Percentiles rank a stretch among this genome's conserved stretches.
These are phyloP conservation scores for Trametes pubescens DNA, from an alignment of 1,284 basidiomycete species.

Conservation along the genomic window DNA sequence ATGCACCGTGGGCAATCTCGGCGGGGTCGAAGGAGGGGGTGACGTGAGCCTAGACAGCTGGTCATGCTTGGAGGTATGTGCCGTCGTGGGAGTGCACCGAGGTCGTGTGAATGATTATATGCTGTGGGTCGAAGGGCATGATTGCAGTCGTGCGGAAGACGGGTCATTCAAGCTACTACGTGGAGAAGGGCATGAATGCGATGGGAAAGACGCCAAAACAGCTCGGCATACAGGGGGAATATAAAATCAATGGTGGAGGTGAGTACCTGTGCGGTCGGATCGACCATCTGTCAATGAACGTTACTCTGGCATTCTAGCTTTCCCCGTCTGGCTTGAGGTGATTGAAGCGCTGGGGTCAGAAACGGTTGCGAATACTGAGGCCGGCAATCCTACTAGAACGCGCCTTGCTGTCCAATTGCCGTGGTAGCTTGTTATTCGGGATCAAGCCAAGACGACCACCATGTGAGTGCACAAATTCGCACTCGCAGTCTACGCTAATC, in stretches of 20 bases:
- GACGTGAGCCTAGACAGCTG: conserved; percentile 84
- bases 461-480: conserved; percentile 52
- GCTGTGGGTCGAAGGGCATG: conserved; percentile 58
- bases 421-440: conserved; percentile 85
- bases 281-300: no score
- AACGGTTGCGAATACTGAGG: background rate
- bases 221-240: conserved; percentile 70
- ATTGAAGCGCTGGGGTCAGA: conserved; percentile 4
- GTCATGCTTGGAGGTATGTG: conserved; percentile 65
- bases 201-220: conserved; percentile 80
- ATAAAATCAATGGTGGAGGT: conserved; percentile 79
- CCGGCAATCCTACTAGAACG: conserved; percentile 60
- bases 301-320: conserved; percentile 55
- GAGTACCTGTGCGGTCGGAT: conserved; percentile 38
- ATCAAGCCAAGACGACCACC: conserved; percentile 80
- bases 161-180: conserved; percentile 84
- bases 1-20: conserved; percentile 82
- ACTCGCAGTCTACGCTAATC: background rate
- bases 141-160: conserved; percentile 78
- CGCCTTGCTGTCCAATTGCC: conserved; percentile 82
- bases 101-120: conserved; percentile 7
- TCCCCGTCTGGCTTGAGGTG: conserved; percentile 86
- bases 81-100: background rate
- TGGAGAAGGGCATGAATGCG: conserved; percentile 83
- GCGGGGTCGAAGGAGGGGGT: conserved; percentile 65